Base-by-base conservation (phyloP, 257 asterid species). In the Marsdenia floribunda region DNA sequence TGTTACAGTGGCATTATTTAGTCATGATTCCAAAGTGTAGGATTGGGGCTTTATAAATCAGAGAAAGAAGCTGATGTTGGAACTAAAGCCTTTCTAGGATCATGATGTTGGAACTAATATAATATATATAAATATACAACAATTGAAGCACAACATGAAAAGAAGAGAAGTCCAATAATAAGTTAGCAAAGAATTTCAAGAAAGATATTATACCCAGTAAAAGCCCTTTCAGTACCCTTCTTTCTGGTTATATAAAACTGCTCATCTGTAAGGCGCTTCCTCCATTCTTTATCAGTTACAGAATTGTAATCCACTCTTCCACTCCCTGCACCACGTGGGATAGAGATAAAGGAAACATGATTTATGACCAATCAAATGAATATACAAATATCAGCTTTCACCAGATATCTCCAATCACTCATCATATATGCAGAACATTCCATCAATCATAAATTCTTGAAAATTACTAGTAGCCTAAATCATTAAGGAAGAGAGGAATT, bases 161-260 rank as follows among this genome's bases (percentile, higher is more conserved):
- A 3, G 5, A 16, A 26, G 15, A 52, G 21, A 59, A 7, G 29
- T 44, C 12, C 47, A 69, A 52, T 3, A 52, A 68, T 12, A 12
- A 69, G 21, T 13, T 13, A 59, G 44, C 4, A 57, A 1, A 1
- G 3, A 6, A 64, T 15, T 40, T n/a, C 33, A 53, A 54, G 33
- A 24, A 69, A 76, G 71, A 74, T 61, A 64, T 66, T 33, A 3
- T 88, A 93, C 98, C 98, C 98, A 18, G 92, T 84, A 90, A 91
- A 93, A 69, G 98, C 96, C 82, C 93, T 88, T 87, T 93, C 98
- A n/a, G 98, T 93, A 63, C 97, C 97, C 97, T 91, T 93, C 77
- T 90, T 77, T 73, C 97, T 84, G 57, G 98, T 88, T 53, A 91
- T 64, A 68, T 91, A 86, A 72, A 81, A 93, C 78, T 93, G 96